Base-by-base conservation (phyloP, 2,329 filamentous ascomycete genomes). In the Pseudopyrenochaeta lycopersici region DNA sequence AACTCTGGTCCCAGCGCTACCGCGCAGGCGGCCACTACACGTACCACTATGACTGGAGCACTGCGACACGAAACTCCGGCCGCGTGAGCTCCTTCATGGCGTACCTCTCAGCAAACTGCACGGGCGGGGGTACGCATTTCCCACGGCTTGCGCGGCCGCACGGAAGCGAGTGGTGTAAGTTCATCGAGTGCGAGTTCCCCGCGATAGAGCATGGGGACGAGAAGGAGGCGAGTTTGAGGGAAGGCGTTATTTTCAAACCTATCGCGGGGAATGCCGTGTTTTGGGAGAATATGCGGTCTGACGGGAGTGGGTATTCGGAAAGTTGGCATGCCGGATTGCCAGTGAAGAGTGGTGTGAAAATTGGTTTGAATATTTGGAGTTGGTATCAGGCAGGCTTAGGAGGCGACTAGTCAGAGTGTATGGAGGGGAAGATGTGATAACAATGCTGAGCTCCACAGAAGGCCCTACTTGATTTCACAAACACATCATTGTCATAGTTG, bases 311-410 rank as follows among this genome's bases (percentile, higher is more conserved):
- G 11, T 85, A 84, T 63, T 76, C 78, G 52, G 84, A 87, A 71
- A 85, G 82, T 29, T 85, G 85, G 78, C 85, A 88, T 78, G 84
- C 84, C 38, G 85, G 84, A 4, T 75, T 86, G 64, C 84, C 85
- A 7, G 85, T 88, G 0, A 71, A 73, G 43, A 76, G 71, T 35
- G 85, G 85, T 2, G 77, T 74, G 32, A 88, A 88, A 75, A 79
- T 87, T 51, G 85, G 85, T 0, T 70, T 88, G 72, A 88, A 88
- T 73, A 85, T 88, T 56, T 88, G 85, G 85, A 86, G 82, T 71
- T 87, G 84, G 84, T 83, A 81, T 68, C 82, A 85, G 71, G 64
- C 23, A 71, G 15, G 68, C 66, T 4, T 70, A 63, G 53, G 59
- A 66, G 35, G 62, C 65, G 12, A 18, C 27, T 17, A 36, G 44